Evolutionary conservation across 345 rosid genomes (phyloP).

Genomic region (Acer yangbiense): DNA sequence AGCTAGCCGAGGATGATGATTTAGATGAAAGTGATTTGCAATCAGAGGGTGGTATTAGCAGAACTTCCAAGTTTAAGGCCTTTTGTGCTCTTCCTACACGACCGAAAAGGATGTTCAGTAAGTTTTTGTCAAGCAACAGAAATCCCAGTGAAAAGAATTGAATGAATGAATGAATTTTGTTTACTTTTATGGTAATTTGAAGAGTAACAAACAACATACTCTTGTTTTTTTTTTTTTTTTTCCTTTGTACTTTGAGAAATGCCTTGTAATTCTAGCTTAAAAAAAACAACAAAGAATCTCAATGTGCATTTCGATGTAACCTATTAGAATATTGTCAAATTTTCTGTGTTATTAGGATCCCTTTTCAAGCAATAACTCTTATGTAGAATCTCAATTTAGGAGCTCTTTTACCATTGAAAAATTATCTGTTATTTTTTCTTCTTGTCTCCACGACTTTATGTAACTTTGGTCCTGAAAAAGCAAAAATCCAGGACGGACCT

Average conservation of each 20-base stretch:
- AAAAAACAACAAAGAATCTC: constrained; percentile 31
- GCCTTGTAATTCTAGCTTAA: constrained; percentile 40
- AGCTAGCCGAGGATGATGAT: constrained; percentile 77
- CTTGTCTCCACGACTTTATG: too few species aligned
- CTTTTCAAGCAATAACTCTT: constrained; percentile 1
- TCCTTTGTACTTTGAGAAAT: constrained; percentile 15
- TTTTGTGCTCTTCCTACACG: constrained; percentile 75
- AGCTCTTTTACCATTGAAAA: background rate
- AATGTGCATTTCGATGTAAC: constrained; percentile 53
- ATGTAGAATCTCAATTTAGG: background rate
- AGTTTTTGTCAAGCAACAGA: constrained; percentile 61
- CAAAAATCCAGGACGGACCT: too few species aligned
- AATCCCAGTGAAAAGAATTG: constrained; percentile 52
- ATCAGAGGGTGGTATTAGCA: constrained; percentile 62
- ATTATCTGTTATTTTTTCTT: background rate
- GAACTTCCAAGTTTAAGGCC: constrained; percentile 62
- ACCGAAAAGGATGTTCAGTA: constrained; percentile 62
- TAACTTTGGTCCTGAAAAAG: too few species aligned
- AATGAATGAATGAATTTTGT: background rate
- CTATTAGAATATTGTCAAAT: constrained; percentile 15
- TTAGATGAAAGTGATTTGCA: constrained; percentile 58
- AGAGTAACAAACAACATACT: constrained; percentile 35
- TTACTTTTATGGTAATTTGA: constrained; percentile 22
- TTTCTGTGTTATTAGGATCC: constrained; percentile 10
- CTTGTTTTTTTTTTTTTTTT: background rate